phyloP scores from a whole-genome alignment of 306 rosid species.

The Castanopsis chinensis region DNA sequence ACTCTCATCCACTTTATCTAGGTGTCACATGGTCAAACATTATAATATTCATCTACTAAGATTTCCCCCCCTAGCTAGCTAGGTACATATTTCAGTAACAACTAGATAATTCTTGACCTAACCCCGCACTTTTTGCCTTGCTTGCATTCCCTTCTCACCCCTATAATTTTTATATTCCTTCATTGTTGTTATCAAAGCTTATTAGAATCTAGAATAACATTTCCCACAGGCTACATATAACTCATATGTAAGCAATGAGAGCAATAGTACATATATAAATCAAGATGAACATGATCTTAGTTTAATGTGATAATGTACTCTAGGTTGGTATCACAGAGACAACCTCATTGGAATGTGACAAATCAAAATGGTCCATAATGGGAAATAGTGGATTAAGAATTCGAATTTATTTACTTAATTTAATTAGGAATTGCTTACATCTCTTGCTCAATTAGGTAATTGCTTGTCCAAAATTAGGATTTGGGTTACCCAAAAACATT shows the following conservation, averaged over 20 bases:
- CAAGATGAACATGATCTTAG: not conserved
- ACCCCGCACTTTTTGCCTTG: conserved; percentile 16
- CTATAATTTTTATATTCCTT: not conserved
- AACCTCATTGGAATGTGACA: conserved; percentile 2
- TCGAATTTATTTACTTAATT: not conserved
- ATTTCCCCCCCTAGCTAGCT: conserved; percentile 18
- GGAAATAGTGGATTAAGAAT: not conserved
- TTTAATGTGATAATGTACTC: conserved; percentile 16
- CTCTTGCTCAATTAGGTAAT: conserved; percentile 13
- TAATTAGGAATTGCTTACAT: not conserved
- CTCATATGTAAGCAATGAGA: not conserved
- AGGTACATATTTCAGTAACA: not conserved
- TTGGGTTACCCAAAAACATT: conserved; percentile 25
- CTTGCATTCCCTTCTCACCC: conserved; percentile 14
- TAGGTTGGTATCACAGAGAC: conserved; percentile 30
- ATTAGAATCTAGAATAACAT: not conserved
- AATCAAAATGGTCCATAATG: not conserved
- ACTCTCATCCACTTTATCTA: conserved; percentile 32
- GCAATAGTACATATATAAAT: not conserved
- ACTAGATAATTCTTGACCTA: conserved; percentile 3
- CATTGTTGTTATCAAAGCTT: not conserved
- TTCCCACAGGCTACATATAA: not conserved
- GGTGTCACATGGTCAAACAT: conserved; percentile 41
- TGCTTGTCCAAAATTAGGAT: conserved; percentile 16
- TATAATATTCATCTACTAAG: conserved; percentile 37